phyloP scores from a whole-genome alignment of 1,284 basidiomycete genomes.

The Cutaneotrichosporon sp. region DNA sequence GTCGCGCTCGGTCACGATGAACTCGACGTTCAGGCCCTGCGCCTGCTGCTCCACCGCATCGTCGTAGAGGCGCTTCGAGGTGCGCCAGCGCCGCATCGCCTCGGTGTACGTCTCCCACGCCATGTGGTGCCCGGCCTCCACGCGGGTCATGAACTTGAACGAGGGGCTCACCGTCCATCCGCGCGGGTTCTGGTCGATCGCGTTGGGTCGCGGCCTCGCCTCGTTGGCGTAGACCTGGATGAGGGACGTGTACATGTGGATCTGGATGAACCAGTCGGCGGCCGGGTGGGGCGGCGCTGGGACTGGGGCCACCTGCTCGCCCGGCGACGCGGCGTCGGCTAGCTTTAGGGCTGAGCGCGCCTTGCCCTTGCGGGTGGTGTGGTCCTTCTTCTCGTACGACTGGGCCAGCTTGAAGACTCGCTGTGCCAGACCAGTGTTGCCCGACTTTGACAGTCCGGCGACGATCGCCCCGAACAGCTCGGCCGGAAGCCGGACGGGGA shows the following conservation, averaged over 20 bases:
- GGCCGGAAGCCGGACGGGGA: conserved; percentile 21
- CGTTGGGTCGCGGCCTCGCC: conserved; percentile 14
- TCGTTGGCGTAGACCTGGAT: conserved; percentile 27
- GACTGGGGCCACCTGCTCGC: too few species aligned
- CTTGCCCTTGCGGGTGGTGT: not conserved
- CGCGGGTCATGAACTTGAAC: conserved; percentile 3
- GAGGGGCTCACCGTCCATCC: not conserved
- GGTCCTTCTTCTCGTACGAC: conserved; percentile 12
- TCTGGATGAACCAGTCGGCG: conserved; percentile 22
- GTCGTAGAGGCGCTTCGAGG: not conserved
- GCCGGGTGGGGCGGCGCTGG: not conserved
- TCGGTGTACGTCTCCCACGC: conserved; percentile 5
- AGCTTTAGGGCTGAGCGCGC: conserved; percentile 9
- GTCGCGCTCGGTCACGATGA: conserved; percentile 1
- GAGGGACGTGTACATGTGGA: conserved; percentile 36
- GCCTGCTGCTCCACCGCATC: not conserved
- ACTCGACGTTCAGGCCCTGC: not conserved
- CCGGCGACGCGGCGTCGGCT: too few species aligned
- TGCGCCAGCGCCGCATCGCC: conserved; percentile 3
- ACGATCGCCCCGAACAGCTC: conserved; percentile 33
- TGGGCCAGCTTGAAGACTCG: conserved; percentile 35
- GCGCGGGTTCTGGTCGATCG: not conserved
- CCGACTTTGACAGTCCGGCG: conserved; percentile 30
- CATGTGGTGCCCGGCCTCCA: conserved; percentile 16
- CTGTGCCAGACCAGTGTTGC: conserved; percentile 38